Evolutionary conservation across 2,329 filamentous ascomycete genomes (phyloP).

Genomic region (Colletotrichum euphorbiae): DNA sequence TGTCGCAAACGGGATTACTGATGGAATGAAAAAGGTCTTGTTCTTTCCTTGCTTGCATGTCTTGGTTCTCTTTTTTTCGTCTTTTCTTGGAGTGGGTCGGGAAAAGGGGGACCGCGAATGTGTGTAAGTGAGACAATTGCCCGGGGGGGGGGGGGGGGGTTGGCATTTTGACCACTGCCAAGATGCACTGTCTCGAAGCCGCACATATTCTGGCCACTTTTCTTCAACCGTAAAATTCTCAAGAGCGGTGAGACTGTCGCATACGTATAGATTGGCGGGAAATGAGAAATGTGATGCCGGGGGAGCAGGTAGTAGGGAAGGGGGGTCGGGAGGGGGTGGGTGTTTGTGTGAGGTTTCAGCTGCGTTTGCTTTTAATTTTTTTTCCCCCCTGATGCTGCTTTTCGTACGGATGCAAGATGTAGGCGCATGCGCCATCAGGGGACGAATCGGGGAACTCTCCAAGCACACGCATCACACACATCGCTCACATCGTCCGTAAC

Average conservation of each 20-base stretch:
- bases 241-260: slow-evolving; percentile 25
- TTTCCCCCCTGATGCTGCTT: neutral
- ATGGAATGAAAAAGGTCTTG: slow-evolving; percentile 24
- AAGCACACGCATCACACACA: slow-evolving; percentile 1
- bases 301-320: neutral
- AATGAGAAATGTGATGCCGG: slow-evolving; percentile 3
- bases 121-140: neutral
- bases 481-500: slow-evolving; percentile 14
- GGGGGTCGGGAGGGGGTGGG: neutral
- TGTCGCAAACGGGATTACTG: slow-evolving; percentile 14
- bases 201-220: neutral
- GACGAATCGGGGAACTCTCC: slow-evolving; percentile 27
- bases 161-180: neutral
- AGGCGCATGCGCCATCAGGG: slow-evolving; percentile 25
- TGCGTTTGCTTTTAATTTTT: slow-evolving; percentile 2
- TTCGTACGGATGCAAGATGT: slow-evolving; percentile 20
- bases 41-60: neutral
- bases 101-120: neutral
- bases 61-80: neutral
- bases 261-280: neutral
- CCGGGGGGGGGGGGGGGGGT: no score
- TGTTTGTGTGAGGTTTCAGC: slow-evolving; percentile 27
- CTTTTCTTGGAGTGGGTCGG: neutral
- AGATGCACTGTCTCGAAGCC: slow-evolving; percentile 1
- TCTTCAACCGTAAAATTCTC: neutral